Conservation (phyloP, 805 yeast species). For the Scheffersomyces ergatensis region DNA sequence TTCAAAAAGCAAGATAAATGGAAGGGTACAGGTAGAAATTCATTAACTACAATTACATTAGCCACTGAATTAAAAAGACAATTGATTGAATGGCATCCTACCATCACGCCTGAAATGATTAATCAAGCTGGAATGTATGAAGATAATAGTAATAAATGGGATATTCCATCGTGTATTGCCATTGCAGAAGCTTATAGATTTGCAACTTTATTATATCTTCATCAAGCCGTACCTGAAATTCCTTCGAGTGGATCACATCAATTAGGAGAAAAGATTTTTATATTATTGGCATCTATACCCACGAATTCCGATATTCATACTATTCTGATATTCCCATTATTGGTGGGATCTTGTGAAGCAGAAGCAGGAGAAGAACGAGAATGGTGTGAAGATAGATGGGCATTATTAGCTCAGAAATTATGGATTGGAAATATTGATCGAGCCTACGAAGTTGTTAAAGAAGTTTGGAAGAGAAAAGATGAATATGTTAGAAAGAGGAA, state of each 20-base stretch:
- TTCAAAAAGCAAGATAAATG: slow-evolving; percentile 15
- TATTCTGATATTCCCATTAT: slow-evolving; percentile 62
- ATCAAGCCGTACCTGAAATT: slow-evolving; percentile 70
- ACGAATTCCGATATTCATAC: slow-evolving; percentile 53
- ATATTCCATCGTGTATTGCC: slow-evolving; percentile 57
- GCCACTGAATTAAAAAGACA: slow-evolving; percentile 57
- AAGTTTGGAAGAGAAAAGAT: slow-evolving; percentile 68
- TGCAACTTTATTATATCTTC: slow-evolving; percentile 57
- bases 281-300: slow-evolving; percentile 63
- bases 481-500: slow-evolving; percentile 26
- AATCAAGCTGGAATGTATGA: slow-evolving; percentile 22
- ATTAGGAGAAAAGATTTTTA: slow-evolving; percentile 58
- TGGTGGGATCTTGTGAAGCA: slow-evolving; percentile 68
- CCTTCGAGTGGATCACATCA: slow-evolving; percentile 54
- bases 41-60: slow-evolving; percentile 46
- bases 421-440: slow-evolving; percentile 68
- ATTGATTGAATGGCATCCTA: slow-evolving; percentile 57
- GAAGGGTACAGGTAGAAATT: slow-evolving; percentile 23
- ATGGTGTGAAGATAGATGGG: slow-evolving; percentile 64
- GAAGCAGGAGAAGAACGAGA: slow-evolving; percentile 54
- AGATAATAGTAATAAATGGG: slow-evolving; percentile 37
- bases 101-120: slow-evolving; percentile 32
- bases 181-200: slow-evolving; percentile 71
- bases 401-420: slow-evolving; percentile 46
- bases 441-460: slow-evolving; percentile 66